Conservation (phyloP, 2,329 filamentous ascomycete species). For the Karstenula rhodostoma region DNA sequence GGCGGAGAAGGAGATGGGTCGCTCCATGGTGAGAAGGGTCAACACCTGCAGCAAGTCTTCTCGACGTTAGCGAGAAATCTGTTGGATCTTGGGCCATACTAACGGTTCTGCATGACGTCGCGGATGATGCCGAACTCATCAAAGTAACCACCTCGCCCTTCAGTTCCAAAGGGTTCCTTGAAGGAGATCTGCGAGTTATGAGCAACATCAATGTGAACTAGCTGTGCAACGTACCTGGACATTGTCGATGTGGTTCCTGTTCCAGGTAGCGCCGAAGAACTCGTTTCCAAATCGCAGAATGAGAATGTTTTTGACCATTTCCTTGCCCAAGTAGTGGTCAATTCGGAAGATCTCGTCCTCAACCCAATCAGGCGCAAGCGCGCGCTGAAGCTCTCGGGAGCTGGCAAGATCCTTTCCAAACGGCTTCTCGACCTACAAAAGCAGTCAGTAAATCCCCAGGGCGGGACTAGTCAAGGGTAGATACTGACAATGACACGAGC, state of each 20-base stretch:
- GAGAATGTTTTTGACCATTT: slow-evolving; percentile 99
- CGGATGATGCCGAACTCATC: slow-evolving; percentile 99
- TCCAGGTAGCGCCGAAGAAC: slow-evolving; percentile 98
- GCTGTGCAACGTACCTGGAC: slow-evolving; percentile 68
- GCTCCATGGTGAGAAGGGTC: slow-evolving; percentile 96
- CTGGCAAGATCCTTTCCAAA: slow-evolving; percentile 97
- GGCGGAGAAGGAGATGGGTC: slow-evolving; percentile 95
- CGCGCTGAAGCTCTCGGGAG: slow-evolving; percentile 93
- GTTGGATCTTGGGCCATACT: slow-evolving; percentile 32
- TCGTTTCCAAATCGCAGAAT: slow-evolving; percentile 98
- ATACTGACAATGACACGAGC: slow-evolving; percentile 86
- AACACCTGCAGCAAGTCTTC: slow-evolving; percentile 89
- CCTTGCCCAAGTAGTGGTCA: slow-evolving; percentile 98
- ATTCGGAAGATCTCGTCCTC: slow-evolving; percentile 99
- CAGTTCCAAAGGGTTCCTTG: slow-evolving; percentile 98
- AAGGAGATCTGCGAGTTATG: slow-evolving; percentile 77
- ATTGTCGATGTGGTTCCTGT: slow-evolving; percentile 98
- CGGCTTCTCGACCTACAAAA: slow-evolving; percentile 88
- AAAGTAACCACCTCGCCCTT: slow-evolving; percentile 97
- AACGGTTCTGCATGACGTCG: slow-evolving; percentile 98
- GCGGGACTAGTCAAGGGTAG: not conserved
- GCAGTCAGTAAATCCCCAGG: slow-evolving; percentile 24
- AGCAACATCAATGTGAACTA: slow-evolving; percentile 11
- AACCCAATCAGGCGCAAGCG: slow-evolving; percentile 96
- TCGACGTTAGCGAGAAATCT: not conserved